Percentiles rank a stretch among this genome's conserved stretches.
phyloP scores from a whole-genome alignment of 805 yeast species.

The Candida hungchunana region DNA sequence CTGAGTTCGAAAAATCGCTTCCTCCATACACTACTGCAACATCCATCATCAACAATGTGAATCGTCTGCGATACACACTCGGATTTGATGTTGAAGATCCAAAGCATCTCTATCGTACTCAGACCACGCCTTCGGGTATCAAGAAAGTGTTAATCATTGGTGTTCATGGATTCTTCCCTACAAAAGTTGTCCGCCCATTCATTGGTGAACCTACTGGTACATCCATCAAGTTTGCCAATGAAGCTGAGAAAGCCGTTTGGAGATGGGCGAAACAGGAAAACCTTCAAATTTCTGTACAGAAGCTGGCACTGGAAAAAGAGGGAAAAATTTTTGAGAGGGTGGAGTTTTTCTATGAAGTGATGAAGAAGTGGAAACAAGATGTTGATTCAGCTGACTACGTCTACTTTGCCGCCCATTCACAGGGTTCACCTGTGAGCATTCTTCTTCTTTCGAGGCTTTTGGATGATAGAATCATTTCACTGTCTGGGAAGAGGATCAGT shows the following conservation, averaged over 20 bases:
- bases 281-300: constrained; percentile 54
- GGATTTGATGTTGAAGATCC: constrained; percentile 27
- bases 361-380: constrained; percentile 58
- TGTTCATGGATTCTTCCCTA: constrained; percentile 95
- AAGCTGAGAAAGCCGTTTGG: constrained; percentile 75
- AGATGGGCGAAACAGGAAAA: constrained; percentile 46
- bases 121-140: constrained; percentile 23
- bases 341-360: constrained; percentile 66
- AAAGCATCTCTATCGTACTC: constrained; percentile 24
- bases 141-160: constrained; percentile 79
- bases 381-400: constrained; percentile 70
- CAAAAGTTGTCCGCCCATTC: constrained; percentile 73
- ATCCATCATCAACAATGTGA: constrained; percentile 20
- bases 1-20: constrained; percentile 23
- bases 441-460: constrained; percentile 71
- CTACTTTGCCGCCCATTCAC: constrained; percentile 93
- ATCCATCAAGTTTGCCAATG: constrained; percentile 82
- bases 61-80: constrained; percentile 21
- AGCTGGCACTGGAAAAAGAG: constrained; percentile 90
- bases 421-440: constrained; percentile 90
- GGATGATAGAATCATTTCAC: constrained; percentile 46
- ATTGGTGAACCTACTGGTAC: constrained; percentile 98
- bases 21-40: constrained; percentile 19
- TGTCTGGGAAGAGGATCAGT: constrained; percentile 44
- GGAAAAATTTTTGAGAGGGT: constrained; percentile 88